Conservation (phyloP, 73 alveolate species). For the Breviolum minutum region DNA sequence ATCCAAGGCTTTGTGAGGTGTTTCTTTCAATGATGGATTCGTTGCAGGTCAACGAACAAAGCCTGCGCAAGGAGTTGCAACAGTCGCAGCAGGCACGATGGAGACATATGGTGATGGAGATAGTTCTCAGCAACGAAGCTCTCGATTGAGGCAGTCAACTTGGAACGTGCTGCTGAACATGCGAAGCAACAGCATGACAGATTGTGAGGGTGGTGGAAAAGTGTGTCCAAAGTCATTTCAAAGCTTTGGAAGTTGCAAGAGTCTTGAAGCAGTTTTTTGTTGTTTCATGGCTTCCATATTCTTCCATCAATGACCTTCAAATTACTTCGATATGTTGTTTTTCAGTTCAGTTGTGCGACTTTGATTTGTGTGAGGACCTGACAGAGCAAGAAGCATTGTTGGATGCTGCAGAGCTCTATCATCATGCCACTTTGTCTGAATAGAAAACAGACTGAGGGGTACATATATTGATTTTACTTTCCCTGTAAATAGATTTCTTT, state of each 20-base stretch:
- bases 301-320: too few relatives aligned
- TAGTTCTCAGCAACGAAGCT: not conserved
- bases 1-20: too few relatives aligned
- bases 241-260: too few relatives aligned
- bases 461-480: not conserved
- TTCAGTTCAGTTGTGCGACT: too few relatives aligned
- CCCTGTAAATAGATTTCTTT: too few relatives aligned
- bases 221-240: too few relatives aligned
- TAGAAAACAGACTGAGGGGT: not conserved
- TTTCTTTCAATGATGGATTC: not conserved
- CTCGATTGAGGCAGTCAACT: slow-evolving; percentile 13
- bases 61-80: slow-evolving; percentile 72
- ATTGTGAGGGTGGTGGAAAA: too few relatives aligned
- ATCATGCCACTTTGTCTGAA: slow-evolving; percentile 15
- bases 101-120: not conserved
- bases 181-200: slow-evolving; percentile 78
- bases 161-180: slow-evolving; percentile 70
- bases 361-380: not conserved
- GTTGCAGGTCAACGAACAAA: slow-evolving; percentile 54
- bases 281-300: too few relatives aligned
- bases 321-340: too few relatives aligned
- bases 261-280: too few relatives aligned
- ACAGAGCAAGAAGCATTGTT: slow-evolving; percentile 70
- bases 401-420: slow-evolving; percentile 83
- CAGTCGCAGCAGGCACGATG: slow-evolving; percentile 53